Conservation (phyloP, 192 early-diverging fungal species). For the Coemansia sp. region DNA sequence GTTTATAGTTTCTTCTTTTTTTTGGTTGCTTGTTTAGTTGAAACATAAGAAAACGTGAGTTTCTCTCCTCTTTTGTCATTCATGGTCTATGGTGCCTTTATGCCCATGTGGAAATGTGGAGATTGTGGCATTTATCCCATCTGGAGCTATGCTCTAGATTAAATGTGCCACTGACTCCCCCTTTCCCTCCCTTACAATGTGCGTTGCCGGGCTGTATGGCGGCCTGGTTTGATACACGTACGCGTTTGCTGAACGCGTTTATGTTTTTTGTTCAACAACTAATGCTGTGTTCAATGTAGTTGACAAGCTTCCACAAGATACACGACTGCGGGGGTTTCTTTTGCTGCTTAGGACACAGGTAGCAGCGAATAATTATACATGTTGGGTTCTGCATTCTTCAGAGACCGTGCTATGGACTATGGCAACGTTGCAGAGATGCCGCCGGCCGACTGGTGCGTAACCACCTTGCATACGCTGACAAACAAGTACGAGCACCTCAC, state of each 20-base stretch:
- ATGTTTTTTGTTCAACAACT: too few relatives aligned
- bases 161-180: not conserved
- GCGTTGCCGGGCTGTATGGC: too few relatives aligned
- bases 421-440: conserved; percentile 34
- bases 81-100: not conserved
- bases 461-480: conserved; percentile 41
- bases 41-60: conserved; percentile 23
- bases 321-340: not conserved
- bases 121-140: not conserved
- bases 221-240: too few relatives aligned
- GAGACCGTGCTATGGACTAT: conserved; percentile 11
- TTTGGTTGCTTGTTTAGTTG: conserved; percentile 23
- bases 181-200: not conserved
- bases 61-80: not conserved
- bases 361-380: not conserved
- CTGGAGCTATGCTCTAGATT: conserved; percentile 2
- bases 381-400: conserved; percentile 23
- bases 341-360: conserved; percentile 1
- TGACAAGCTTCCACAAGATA: too few relatives aligned
- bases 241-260: too few relatives aligned
- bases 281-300: too few relatives aligned
- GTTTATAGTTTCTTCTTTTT: conserved; percentile 10
- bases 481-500: conserved; percentile 55
- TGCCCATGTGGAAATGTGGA: conserved; percentile 4
- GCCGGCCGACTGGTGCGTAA: conserved; percentile 49